Base-by-base conservation (phyloP, 352 stramenopile genomes). In the Phytophthora vignae region DNA sequence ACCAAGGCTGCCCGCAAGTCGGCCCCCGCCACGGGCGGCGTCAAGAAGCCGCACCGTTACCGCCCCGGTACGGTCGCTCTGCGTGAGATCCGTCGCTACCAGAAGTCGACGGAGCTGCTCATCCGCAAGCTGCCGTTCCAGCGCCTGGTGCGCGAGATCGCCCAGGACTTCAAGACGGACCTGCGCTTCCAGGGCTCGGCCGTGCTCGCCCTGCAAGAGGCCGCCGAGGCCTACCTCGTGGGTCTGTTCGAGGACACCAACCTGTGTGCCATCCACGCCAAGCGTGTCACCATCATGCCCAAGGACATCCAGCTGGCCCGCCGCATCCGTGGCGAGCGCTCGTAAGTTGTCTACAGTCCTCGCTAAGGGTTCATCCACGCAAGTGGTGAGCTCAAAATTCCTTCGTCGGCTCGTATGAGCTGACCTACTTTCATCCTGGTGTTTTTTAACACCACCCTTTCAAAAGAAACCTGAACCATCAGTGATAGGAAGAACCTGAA, bases 151-250 rank as follows among this genome's bases (percentile, higher is more conserved):
- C 88, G 94, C 46, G 93, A 98, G 83, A 98, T 99, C 77, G 92
- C 96, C 21, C 94, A 99, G 87, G 79, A 99, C 97, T 96, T 99
- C 98, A 94, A 93, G 83, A 98, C 92, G n/a, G 97, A 99, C 79
- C 82, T 99, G 71, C 93, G 96, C 55, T 99, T 99, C 86, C 96
- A 99, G 87, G 91, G 81, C 57, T 98, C 96, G 44, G 96, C 97
- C 40, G 91, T 98, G 59, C 76, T 98, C 52, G 93, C 93, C 19
- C 83, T 98, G 42, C 93, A 98, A 85, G 91, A 98, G 78, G 91
- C 94, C 40, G 86, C 92, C 22, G 95, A 98, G 79, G 94, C 94
- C 33, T 98, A 98, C 81, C 87, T 98, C 12, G 93, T 98, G 19
- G 93, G 92, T 31, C 88, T 99, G 42, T 98, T 99, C 64, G 96